Evolutionary conservation across 1,284 basidiomycete genomes (phyloP), one percentile per base, ranked within the genome.

Genomic region (Apiotrichum siamense): DNA sequence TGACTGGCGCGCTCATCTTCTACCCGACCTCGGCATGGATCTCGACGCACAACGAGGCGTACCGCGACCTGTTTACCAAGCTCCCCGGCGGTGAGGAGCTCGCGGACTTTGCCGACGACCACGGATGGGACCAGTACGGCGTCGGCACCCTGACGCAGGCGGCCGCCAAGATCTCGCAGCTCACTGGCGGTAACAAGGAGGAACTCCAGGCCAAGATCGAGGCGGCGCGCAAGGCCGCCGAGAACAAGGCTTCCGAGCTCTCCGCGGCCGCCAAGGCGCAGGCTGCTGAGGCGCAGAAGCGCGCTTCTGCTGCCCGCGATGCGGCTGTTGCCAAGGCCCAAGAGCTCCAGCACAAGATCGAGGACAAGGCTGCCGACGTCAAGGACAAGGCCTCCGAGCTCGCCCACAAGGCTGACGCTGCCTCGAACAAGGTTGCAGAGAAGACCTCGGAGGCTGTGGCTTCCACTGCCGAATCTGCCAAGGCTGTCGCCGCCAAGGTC

Each of bases 71-170:
- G 60, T 80, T 80, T 65, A 65, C 74, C 51, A 72, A 70, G 50
- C 69, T 81, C 37, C 79, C 79, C 4, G 70, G 75, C 24, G 92
- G 85, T 38, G 81, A 86, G 61, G 66, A 78, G 21, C 79, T 94
- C 67, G 78, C 93, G 33, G 84, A 91, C 55, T 87, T 83, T 65
- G 86, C 85, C 7, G 88, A 93, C 69, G 79, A 82, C 40, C 77
- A 84, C 61, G 79, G 83, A 23, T 88, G 86, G 86, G 85, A 90
- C 60, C 57, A 61, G 15, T 60, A 73, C 49, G 73, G 67, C 15
- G 46, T 59, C 21, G 81, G 79, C 4, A 74, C 86, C 43, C 82
- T 86, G 21, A 64, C 81, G 21, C 74, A 80, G 56, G 79, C 83
- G 55, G 79, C 82, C 18, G 62, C 84, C 5, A 53, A 51, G 24